Percentiles rank a stretch among this genome's conserved stretches.
phyloP scores from a whole-genome alignment of 768 basidiomycete species.

The Dentipellis fragilis region DNA sequence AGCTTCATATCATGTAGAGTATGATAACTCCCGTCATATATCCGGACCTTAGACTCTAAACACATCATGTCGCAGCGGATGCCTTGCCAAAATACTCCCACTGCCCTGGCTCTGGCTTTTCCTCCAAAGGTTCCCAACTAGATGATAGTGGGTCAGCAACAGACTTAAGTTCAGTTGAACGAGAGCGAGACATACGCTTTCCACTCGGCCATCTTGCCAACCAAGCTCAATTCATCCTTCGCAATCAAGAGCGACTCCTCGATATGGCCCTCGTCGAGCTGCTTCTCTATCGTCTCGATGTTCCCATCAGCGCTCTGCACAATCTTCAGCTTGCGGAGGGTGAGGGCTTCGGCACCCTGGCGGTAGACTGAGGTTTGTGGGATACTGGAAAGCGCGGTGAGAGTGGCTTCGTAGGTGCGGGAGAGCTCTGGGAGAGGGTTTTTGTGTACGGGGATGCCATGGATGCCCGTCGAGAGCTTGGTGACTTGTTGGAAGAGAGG shows the following conservation, averaged over 20 bases:
- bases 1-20: too few species aligned
- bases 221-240: conserved; percentile 69
- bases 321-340: conserved; percentile 67
- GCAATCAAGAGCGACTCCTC: conserved; percentile 82
- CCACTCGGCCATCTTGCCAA: conserved; percentile 84
- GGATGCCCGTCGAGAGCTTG: conserved; percentile 79
- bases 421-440: conserved; percentile 74
- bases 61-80: conserved; percentile 26
- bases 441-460: conserved; percentile 76
- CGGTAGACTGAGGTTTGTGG: conserved; percentile 84
- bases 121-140: conserved; percentile 82
- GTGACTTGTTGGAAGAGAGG: conserved; percentile 51
- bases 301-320: conserved; percentile 63
- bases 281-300: conserved; percentile 56
- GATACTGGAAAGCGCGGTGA: conserved; percentile 54
- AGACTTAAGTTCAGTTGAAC: neutral
- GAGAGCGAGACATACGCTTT: conserved; percentile 66
- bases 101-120: conserved; percentile 71
- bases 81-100: conserved; percentile 75
- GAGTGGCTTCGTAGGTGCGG: conserved; percentile 69
- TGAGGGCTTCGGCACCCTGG: conserved; percentile 79
- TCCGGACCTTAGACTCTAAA: neutral
- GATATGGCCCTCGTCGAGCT: conserved; percentile 76
- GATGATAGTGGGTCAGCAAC: conserved; percentile 4
- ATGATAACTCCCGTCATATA: too few species aligned